phyloP scores from a whole-genome alignment of 352 stramenopile genomes.

The Bremia lactucae region DNA sequence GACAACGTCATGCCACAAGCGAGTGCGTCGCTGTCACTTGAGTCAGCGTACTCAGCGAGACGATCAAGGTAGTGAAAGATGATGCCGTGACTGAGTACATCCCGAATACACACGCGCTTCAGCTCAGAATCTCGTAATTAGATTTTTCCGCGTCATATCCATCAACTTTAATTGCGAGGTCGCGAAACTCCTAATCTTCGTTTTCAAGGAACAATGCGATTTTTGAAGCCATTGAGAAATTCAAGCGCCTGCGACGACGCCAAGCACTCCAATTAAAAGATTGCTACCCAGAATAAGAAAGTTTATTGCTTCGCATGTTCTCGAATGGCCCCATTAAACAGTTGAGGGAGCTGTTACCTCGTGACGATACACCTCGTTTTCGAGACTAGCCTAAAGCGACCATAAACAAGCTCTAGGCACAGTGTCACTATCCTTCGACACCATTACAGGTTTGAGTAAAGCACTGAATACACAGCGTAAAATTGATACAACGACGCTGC shows the following conservation, averaged over 20 bases:
- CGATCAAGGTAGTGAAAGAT: conserved; percentile 31
- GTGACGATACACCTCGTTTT: conserved; percentile 41
- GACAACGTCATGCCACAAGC: conserved; percentile 69
- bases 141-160: conserved; percentile 53
- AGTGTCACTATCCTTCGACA: too few relatives aligned
- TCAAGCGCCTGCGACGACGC: conserved; percentile 71
- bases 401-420: too few relatives aligned
- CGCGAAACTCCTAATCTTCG: conserved; percentile 16
- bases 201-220: conserved; percentile 44
- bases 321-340: conserved; percentile 55
- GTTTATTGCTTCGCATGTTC: conserved; percentile 59
- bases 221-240: conserved; percentile 77
- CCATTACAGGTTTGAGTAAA: not conserved
- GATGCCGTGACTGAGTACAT: conserved; percentile 67
- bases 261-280: conserved; percentile 50
- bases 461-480: too few relatives aligned
- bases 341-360: conserved; percentile 60
- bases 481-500: conserved; percentile 46
- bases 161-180: conserved; percentile 16
- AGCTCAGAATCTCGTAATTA: conserved; percentile 55
- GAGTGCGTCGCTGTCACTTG: conserved; percentile 47
- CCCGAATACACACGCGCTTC: conserved; percentile 73
- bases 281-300: conserved; percentile 60
- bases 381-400: conserved; percentile 59
- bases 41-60: conserved; percentile 36